These are phyloP conservation scores for Curvularia hawaiiensis DNA, from an alignment of 2,329 filamentous ascomycete genomes.

Conservation along the genomic window DNA sequence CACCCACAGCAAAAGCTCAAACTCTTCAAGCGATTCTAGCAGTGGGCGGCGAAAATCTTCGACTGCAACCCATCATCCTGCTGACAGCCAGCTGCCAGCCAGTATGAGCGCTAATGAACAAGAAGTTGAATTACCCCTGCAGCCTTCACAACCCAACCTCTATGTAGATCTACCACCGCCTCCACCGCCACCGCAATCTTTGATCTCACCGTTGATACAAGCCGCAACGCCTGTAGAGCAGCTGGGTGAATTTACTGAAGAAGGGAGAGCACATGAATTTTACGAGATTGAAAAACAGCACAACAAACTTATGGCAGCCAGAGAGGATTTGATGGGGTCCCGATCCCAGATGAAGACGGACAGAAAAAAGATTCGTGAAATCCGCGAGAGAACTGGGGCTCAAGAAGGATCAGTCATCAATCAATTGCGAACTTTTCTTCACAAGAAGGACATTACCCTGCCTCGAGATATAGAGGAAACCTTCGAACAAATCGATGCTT, in stretches of 20 bases:
- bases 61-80: neutral
- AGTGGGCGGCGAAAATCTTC: neutral
- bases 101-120: neutral
- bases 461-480: neutral
- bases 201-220: neutral
- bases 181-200: neutral
- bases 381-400: constrained; percentile 5
- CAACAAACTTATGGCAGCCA: constrained; percentile 4
- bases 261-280: neutral
- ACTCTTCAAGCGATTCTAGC: neutral
- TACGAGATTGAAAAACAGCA: constrained; percentile 5
- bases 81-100: neutral
- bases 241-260: neutral
- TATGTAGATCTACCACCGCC: neutral
- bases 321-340: constrained; percentile 7
- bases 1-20: neutral
- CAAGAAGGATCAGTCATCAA: constrained; percentile 7
- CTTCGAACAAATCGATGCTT: constrained; percentile 3
- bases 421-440: constrained; percentile 4
- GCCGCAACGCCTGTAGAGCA: neutral
- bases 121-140: neutral
- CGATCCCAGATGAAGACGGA: constrained; percentile 6
- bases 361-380: neutral
- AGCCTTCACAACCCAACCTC: neutral
- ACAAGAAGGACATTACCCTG: neutral